These are phyloP conservation scores for Aegilops umbellulata DNA, from an alignment of 176 grass and related monocot species.

Conservation along the genomic window DNA sequence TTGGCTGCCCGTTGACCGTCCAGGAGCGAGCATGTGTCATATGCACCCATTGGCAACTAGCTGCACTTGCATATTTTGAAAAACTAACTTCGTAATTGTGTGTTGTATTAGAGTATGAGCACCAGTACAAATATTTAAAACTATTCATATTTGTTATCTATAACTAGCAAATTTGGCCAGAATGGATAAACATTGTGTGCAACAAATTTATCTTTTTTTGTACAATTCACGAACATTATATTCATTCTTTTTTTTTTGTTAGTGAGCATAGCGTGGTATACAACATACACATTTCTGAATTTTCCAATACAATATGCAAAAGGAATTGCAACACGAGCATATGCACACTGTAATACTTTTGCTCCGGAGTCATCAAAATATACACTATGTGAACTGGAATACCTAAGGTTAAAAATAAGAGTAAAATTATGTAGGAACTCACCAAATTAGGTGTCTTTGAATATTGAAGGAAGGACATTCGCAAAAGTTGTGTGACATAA, in stretches of 20 bases:
- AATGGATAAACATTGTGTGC: not conserved
- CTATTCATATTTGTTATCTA: not conserved
- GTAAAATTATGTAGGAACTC: not conserved
- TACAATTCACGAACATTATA: not conserved
- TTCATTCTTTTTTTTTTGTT: too few relatives aligned
- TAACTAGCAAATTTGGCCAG: not conserved
- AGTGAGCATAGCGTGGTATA: too few relatives aligned
- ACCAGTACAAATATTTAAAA: not conserved
- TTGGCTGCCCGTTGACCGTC: too few relatives aligned
- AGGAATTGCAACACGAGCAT: not conserved
- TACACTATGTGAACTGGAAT: not conserved
- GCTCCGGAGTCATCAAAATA: not conserved
- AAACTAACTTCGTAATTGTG: not conserved
- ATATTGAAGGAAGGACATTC: slow-evolving; percentile 11
- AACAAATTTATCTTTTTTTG: not conserved
- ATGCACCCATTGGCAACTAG: not conserved
- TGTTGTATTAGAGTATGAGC: not conserved
- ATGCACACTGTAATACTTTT: not conserved
- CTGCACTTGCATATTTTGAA: not conserved
- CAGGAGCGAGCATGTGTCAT: not conserved
- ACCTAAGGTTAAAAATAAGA: not conserved
- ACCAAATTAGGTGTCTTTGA: not conserved
- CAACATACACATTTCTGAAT: not conserved
- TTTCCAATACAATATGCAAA: not conserved
- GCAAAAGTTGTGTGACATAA: not conserved